A percentile compares a stretch with the other conserved stretches of the same genome.
Conservation (phyloP, 2,329 filamentous ascomycete species). For the Nigrograna mackinnonii region DNA sequence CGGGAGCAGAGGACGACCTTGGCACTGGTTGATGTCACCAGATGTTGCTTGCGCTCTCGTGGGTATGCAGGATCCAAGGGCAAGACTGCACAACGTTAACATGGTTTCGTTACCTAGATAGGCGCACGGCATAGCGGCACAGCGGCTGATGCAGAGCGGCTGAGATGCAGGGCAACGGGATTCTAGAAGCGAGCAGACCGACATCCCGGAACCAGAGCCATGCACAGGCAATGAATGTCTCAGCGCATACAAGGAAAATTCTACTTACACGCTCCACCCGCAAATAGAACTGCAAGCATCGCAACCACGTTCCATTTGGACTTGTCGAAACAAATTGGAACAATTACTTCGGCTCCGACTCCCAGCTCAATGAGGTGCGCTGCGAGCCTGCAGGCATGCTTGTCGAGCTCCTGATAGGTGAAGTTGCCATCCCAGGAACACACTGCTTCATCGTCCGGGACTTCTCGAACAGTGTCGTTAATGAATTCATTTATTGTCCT, state of each 20-base stretch:
- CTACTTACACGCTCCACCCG: constrained; percentile 31
- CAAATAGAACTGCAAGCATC: constrained; percentile 32
- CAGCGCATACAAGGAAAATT: not conserved
- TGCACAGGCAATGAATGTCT: no score
- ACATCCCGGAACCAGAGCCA: no score
- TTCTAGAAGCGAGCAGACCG: no score
- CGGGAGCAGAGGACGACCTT: constrained; percentile 18
- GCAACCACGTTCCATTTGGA: constrained; percentile 35
- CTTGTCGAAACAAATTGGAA: constrained; percentile 37
- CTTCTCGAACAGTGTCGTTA: constrained; percentile 6
- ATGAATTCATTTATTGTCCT: constrained; percentile 22
- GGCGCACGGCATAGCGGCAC: no score
- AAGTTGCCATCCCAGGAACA: constrained; percentile 30
- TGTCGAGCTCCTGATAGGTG: constrained; percentile 24
- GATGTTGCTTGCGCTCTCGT: constrained; percentile 18
- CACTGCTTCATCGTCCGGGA: constrained; percentile 21
- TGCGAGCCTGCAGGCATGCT: constrained; percentile 16
- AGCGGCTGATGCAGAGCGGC: no score
- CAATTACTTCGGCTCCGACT: constrained; percentile 23
- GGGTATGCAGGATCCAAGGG: constrained; percentile 23
- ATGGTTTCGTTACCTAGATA: no score
- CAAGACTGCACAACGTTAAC: constrained; percentile 9
- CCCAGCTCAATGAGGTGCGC: constrained; percentile 18
- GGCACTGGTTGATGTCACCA: constrained; percentile 14
- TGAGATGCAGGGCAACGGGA: no score